phyloP scores from a whole-genome alignment of 2,329 filamentous ascomycete species.

The Cladosporium sp. region DNA sequence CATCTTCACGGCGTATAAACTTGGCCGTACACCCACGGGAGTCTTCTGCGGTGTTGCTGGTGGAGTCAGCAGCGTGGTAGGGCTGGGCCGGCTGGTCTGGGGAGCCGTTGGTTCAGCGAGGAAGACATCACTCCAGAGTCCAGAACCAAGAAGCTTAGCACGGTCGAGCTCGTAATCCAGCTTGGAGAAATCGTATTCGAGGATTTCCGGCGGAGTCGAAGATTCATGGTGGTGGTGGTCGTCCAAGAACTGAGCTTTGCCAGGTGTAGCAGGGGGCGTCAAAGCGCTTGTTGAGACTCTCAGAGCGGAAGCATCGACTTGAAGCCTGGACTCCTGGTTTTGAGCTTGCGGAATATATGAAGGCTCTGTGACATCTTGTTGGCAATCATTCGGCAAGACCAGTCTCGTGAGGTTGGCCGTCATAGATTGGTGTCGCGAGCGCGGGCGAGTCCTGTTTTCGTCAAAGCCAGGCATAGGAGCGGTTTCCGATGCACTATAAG shows the following conservation, averaged over 20 bases:
- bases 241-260: background rate
- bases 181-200: slow-evolving; percentile 28
- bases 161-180: slow-evolving; percentile 37
- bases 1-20: slow-evolving; percentile 38
- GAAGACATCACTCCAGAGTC: slow-evolving; percentile 42
- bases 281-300: background rate
- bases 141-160: slow-evolving; percentile 37
- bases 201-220: background rate
- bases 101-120: slow-evolving; percentile 33
- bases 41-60: slow-evolving; percentile 23
- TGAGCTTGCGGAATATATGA: slow-evolving; percentile 52
- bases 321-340: background rate
- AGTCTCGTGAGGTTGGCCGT: slow-evolving; percentile 12
- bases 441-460: slow-evolving; percentile 7
- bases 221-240: background rate
- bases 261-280: slow-evolving; percentile 15
- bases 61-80: slow-evolving; percentile 24
- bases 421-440: slow-evolving; percentile 20
- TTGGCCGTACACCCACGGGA: background rate
- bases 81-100: background rate
- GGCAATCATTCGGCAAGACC: slow-evolving; percentile 59
- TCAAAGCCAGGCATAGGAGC: slow-evolving; percentile 5
- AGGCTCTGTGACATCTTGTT: slow-evolving; percentile 96
- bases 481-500: slow-evolving; percentile 17
- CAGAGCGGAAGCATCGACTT: background rate